Percentiles rank a stretch among this genome's conserved stretches.
phyloP scores from a whole-genome alignment of 2,329 filamentous ascomycete species.

The Beauveria australis region DNA sequence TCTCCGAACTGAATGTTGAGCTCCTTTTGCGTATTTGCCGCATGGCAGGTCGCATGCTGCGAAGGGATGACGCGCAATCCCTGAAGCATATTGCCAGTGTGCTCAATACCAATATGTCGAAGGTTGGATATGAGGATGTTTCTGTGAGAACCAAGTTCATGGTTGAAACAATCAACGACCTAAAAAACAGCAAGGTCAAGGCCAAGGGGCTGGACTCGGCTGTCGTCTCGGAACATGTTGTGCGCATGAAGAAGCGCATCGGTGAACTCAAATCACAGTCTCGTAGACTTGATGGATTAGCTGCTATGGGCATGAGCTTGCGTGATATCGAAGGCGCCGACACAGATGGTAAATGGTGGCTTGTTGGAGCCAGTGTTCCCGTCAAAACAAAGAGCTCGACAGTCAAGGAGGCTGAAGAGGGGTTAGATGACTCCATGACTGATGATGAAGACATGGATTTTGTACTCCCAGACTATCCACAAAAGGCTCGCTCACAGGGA shows the following conservation, averaged over 20 bases:
- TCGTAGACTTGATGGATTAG: slow-evolving; percentile 59
- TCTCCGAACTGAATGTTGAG: slow-evolving; percentile 84
- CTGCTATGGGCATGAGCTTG: slow-evolving; percentile 75
- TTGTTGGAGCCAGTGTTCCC: slow-evolving; percentile 88
- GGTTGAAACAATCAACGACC: slow-evolving; percentile 89
- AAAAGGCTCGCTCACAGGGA: slow-evolving; percentile 70
- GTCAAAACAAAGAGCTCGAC: slow-evolving; percentile 22
- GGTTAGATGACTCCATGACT: slow-evolving; percentile 21
- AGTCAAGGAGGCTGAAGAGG: slow-evolving; percentile 14
- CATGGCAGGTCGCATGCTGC: slow-evolving; percentile 70
- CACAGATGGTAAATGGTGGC: slow-evolving; percentile 95
- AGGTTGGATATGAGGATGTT: slow-evolving; percentile 59
- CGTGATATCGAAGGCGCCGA: slow-evolving; percentile 75
- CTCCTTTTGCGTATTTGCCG: slow-evolving; percentile 77
- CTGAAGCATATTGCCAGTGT: slow-evolving; percentile 82
- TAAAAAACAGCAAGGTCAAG: slow-evolving; percentile 91
- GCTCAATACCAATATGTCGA: slow-evolving; percentile 64
- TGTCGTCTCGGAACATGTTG: slow-evolving; percentile 71
- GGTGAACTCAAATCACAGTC: slow-evolving; percentile 59
- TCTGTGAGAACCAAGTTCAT: slow-evolving; percentile 92
- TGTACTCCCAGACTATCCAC: slow-evolving; percentile 56
- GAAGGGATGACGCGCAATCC: slow-evolving; percentile 79
- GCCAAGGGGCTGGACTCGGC: slow-evolving; percentile 61
- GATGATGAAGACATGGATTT: slow-evolving; percentile 40
- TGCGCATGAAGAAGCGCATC: slow-evolving; percentile 80